Evolutionary conservation across 345 rosid species (phyloP).

Genomic region (Brassica cretica): DNA sequence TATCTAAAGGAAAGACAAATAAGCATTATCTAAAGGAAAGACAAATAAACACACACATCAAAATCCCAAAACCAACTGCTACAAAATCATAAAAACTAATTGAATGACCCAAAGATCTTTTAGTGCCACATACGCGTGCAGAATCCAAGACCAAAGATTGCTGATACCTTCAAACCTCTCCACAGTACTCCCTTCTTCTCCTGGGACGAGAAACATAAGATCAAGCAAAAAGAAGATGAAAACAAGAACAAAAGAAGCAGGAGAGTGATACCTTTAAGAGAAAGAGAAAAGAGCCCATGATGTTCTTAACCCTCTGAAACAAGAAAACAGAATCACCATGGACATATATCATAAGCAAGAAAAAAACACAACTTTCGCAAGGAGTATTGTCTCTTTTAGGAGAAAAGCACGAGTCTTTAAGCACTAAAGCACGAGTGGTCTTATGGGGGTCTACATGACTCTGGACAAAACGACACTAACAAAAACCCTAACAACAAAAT

Average conservation of each 20-base stretch:
- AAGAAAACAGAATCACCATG: not conserved
- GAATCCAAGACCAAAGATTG: slow-evolving; percentile 13
- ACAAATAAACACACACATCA: not conserved
- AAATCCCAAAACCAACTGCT: not conserved
- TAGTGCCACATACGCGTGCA: slow-evolving; percentile 5
- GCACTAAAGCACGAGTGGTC: not conserved
- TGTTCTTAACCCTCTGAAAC: not conserved
- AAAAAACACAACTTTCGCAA: not conserved
- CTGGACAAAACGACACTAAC: not conserved
- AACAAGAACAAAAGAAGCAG: not conserved
- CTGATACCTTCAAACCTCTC: slow-evolving; percentile 9
- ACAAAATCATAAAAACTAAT: not conserved
- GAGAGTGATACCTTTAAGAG: not conserved
- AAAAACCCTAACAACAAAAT: not conserved
- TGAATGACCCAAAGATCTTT: not conserved
- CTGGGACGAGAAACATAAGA: not conserved
- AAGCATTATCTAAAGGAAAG: not conserved
- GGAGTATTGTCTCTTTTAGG: not conserved
- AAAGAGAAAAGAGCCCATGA: not conserved
- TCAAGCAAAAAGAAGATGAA: not conserved
- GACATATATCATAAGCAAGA: not conserved
- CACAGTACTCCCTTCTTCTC: not conserved
- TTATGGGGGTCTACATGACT: not conserved
- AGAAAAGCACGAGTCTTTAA: not conserved
- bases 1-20: not conserved